Evolutionary conservation across 495 filamentous ascomycete species (phyloP).

Genomic region (Aspergillus leporis): DNA sequence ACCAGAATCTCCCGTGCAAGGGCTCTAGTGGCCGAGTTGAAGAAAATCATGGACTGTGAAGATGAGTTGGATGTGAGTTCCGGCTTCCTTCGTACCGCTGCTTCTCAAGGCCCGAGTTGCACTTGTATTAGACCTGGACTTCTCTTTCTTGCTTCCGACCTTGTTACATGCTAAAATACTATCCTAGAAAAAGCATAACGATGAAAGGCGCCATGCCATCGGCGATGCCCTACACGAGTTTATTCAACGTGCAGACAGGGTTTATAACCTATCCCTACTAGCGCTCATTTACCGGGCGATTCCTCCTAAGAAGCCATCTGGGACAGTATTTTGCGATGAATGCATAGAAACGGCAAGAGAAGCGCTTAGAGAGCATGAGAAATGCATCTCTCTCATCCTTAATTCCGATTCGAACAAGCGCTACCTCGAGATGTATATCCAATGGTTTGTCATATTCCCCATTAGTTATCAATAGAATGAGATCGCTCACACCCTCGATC

Average conservation of each 20-base stretch:
- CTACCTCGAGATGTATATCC: conserved; percentile 14
- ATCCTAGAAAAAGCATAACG: background rate
- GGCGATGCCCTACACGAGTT: conserved; percentile 10
- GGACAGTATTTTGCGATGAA: conserved; percentile 10
- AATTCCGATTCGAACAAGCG: conserved; percentile 2
- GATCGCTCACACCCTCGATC: background rate
- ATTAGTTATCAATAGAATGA: background rate
- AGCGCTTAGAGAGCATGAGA: conserved; percentile 15
- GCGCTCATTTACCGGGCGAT: conserved; percentile 22
- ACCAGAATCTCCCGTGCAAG: conserved; percentile 13
- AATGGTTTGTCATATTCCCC: conserved; percentile 11
- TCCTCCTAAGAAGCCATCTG: conserved; percentile 11
- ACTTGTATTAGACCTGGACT: background rate
- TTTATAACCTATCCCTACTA: conserved; percentile 15
- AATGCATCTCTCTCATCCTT: conserved; percentile 12
- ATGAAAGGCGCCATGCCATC: conserved; percentile 13
- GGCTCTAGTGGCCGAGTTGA: conserved; percentile 15
- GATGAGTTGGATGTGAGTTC: conserved; percentile 15
- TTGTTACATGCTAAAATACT: background rate
- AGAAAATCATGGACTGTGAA: conserved; percentile 9
- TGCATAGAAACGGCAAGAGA: conserved; percentile 19
- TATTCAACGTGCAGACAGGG: conserved; percentile 14
- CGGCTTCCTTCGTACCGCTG: background rate
- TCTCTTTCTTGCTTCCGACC: background rate
- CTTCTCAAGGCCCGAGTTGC: background rate